phyloP scores from a whole-genome alignment of 192 early-diverging fungal species.

The Backusella parvicylindrica region DNA sequence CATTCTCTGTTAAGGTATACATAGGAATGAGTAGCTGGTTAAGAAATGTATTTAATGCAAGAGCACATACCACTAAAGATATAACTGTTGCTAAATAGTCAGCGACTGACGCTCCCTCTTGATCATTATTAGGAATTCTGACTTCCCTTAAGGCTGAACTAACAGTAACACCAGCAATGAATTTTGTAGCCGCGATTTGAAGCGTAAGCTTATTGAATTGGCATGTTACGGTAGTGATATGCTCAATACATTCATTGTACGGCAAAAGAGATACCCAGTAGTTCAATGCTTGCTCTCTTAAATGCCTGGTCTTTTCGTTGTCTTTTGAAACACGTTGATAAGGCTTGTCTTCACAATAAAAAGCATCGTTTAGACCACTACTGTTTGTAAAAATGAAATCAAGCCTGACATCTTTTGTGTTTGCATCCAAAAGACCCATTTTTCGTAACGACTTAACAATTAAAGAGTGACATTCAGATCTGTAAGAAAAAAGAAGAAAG shows the following conservation, averaged over 20 bases:
- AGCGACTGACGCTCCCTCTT: too few relatives aligned
- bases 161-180: slow-evolving; percentile 10
- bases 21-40: not conserved
- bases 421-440: slow-evolving; percentile 4
- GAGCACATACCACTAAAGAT: not conserved
- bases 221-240: not conserved
- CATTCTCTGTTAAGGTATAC: not conserved
- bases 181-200: slow-evolving; percentile 4
- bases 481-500: slow-evolving; percentile 11
- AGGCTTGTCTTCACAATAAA: slow-evolving; percentile 8
- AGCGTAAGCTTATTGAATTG: not conserved
- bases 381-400: slow-evolving; percentile 6
- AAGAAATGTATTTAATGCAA: slow-evolving; percentile 4
- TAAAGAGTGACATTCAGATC: slow-evolving; percentile 7
- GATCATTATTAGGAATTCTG: slow-evolving; percentile 12
- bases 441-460: slow-evolving; percentile 7
- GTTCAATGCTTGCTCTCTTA: not conserved
- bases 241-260: not conserved
- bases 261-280: not conserved
- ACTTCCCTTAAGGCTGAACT: not conserved
- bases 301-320: slow-evolving; percentile 5
- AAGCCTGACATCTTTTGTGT: slow-evolving; percentile 9
- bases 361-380: slow-evolving; percentile 1
- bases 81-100: not conserved
- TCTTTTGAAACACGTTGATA: slow-evolving; percentile 1